Percentiles rank a stretch among this genome's conserved stretches.
phyloP scores from a whole-genome alignment of 371 early-diverging fungal species.

The Mortierella sp. region DNA sequence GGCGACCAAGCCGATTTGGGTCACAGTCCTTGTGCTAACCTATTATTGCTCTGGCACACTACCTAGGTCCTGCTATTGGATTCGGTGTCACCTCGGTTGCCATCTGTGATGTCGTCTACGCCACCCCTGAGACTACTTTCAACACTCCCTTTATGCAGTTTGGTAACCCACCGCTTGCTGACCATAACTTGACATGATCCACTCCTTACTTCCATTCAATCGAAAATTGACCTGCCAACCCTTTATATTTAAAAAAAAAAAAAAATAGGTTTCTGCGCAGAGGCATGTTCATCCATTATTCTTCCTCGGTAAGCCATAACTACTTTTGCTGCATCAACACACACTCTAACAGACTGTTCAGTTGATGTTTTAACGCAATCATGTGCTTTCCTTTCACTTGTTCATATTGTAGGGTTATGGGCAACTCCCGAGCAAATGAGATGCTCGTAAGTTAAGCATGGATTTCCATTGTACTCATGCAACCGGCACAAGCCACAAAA shows the following conservation, averaged over 20 bases:
- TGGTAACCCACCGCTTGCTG: constrained; percentile 42
- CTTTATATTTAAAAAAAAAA: too few relatives aligned
- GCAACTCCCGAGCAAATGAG: constrained; percentile 70
- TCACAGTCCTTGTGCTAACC: neutral
- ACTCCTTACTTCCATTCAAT: too few relatives aligned
- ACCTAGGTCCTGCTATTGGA: constrained; percentile 76
- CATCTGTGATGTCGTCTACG: constrained; percentile 78
- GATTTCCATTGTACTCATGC: neutral
- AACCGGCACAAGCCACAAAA: neutral
- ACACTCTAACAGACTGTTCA: neutral
- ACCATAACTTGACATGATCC: neutral
- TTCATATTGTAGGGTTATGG: constrained; percentile 66
- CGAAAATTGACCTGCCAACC: too few relatives aligned
- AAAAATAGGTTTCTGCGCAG: constrained; percentile 73
- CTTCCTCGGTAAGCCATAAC: constrained; percentile 66
- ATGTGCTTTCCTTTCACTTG: neutral
- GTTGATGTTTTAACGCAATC: neutral
- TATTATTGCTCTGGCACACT: too few relatives aligned
- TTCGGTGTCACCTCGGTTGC: constrained; percentile 77
- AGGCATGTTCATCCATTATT: constrained; percentile 73
- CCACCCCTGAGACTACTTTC: constrained; percentile 73
- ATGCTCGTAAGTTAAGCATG: constrained; percentile 64
- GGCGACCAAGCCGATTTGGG: neutral
- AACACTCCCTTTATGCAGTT: constrained; percentile 79
- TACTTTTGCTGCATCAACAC: too few relatives aligned